Evolutionary conservation across 495 filamentous ascomycete species (phyloP).

Genomic region (Sporormia fimetaria): DNA sequence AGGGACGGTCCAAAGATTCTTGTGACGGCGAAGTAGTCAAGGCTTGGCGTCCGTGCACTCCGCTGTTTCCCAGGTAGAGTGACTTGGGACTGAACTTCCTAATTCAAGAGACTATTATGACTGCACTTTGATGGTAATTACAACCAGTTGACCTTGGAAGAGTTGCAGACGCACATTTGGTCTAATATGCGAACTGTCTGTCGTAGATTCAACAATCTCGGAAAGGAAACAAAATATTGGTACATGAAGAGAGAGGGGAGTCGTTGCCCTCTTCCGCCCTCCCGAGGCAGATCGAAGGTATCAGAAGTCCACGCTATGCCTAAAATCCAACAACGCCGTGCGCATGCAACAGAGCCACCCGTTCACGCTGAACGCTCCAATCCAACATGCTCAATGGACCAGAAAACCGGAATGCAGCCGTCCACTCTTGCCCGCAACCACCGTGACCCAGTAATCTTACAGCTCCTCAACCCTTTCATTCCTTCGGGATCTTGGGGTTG

Average conservation of each 20-base stretch:
- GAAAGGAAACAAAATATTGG: background rate
- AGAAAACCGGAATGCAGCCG: too few species aligned
- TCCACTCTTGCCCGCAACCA: too few species aligned
- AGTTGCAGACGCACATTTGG: background rate
- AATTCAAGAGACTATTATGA: too few species aligned
- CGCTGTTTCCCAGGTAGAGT: too few species aligned
- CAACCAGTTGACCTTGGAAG: background rate
- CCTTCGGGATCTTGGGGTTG: constrained; percentile 92
- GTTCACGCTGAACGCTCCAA: background rate
- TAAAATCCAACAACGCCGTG: constrained; percentile 14
- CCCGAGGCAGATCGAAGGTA: too few species aligned
- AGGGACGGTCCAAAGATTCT: too few species aligned
- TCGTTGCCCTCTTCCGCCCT: background rate
- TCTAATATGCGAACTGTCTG: background rate
- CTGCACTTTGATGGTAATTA: too few species aligned
- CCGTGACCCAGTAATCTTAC: too few species aligned
- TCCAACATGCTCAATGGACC: background rate
- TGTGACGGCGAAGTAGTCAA: too few species aligned
- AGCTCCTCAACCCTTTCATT: constrained; percentile 31
- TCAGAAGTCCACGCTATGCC: constrained; percentile 13
- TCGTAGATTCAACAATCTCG: background rate
- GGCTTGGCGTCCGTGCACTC: too few species aligned
- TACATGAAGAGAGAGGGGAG: constrained; percentile 8
- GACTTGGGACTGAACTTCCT: too few species aligned
- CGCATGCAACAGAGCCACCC: constrained; percentile 5